These are phyloP conservation scores for Penicillium goetzii DNA, from an alignment of 495 filamentous ascomycete genomes.

Conservation along the genomic window DNA sequence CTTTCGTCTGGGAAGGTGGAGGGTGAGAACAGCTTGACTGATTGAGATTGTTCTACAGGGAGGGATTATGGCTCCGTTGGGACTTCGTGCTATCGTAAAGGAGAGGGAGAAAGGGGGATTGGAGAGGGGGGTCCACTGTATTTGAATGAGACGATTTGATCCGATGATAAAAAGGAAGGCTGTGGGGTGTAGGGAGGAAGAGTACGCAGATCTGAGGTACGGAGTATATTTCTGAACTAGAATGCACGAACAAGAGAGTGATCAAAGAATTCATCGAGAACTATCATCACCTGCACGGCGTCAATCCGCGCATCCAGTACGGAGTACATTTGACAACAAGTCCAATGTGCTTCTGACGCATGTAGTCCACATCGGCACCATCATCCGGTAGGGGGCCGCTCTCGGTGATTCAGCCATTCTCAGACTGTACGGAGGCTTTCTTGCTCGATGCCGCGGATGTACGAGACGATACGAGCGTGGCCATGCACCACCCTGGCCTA, in stretches of 20 bases:
- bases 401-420: too few relatives aligned
- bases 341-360: too few relatives aligned
- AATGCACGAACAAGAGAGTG: constrained; percentile 19
- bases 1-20: not conserved
- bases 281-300: too few relatives aligned
- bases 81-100: constrained; percentile 12
- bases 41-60: constrained; percentile 14
- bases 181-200: not conserved
- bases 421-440: too few relatives aligned
- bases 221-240: not conserved
- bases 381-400: too few relatives aligned
- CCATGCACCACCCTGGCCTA: too few relatives aligned
- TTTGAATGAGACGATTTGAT: not conserved
- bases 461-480: too few relatives aligned
- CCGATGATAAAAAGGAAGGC: not conserved
- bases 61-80: constrained; percentile 24
- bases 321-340: too few relatives aligned
- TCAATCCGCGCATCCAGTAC: too few relatives aligned
- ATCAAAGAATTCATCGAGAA: constrained; percentile 37
- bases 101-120: not conserved
- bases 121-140: not conserved
- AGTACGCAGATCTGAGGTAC: too few relatives aligned
- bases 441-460: too few relatives aligned
- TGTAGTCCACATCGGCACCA: too few relatives aligned
- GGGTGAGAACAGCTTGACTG: not conserved